Base-by-base conservation (phyloP, 345 rosid species). In the Eucalyptus curtisii region DNA sequence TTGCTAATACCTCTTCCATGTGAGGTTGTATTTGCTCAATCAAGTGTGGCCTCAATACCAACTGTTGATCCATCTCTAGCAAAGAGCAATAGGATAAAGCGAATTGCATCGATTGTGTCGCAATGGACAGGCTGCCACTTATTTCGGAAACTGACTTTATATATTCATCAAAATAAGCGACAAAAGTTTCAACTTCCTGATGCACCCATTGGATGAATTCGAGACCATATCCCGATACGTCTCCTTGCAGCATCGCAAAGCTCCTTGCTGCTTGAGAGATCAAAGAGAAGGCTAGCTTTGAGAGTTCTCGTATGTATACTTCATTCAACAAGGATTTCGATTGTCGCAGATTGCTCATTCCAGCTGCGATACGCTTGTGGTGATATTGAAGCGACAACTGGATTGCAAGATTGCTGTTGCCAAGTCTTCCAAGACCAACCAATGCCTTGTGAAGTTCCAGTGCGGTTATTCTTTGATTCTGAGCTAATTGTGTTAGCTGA, bases 181-280 rank as follows among this genome's bases (percentile, higher is more conserved):
- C 91, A 53, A 94, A 93, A 40, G 90, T 84, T 90, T 94, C 91
- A 47, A 90, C 91, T 92, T 93, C 96, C 89, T 93, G 93, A 17
- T 89, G 37, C 27, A 90, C 90, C 97, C 97, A 95, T 86, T 87
- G 93, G 81, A 89, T 84, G 81, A 95, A 87, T 90, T 95, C 94
- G 30, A 90, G 88, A 88, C 90, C 91, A 90, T 90, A 89, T 20
- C 92, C 86, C 53, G 93, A 90, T 27, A 90, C 89, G 85, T 93
- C 94, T 89, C 95, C 95, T 68, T 90, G 88, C 85, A 95, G 88
- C 95, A 92, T 89, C 76, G 59, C 88, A 90, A 91, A 93, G 89
- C 95, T 93, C 91, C 88, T 91, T 86, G 95, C 95, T 71, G 95
- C 94, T 91, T 93, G 96, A 88, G 93, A 94, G 88, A 95, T 93